phyloP scores from a whole-genome alignment of 1,139 yeast species.

The Saccharomyces uvarum region DNA sequence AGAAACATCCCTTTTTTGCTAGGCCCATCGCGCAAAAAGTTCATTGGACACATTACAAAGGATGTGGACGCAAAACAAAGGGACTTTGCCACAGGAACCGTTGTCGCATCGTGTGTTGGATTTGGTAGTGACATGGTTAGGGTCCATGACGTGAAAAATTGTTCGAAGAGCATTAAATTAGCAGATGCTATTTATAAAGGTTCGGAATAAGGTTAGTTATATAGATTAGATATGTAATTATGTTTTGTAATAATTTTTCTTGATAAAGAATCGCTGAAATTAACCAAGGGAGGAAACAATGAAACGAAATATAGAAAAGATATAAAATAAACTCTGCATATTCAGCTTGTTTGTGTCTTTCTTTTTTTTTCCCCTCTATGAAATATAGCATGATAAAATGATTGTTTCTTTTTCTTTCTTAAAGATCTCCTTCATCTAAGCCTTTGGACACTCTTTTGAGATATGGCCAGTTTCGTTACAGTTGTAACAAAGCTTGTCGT shows the following conservation, averaged over 20 bases:
- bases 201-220: constrained; percentile 4
- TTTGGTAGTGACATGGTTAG: constrained; percentile 76
- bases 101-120: constrained; percentile 66
- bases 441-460: constrained; percentile 66
- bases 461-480: constrained; percentile 89
- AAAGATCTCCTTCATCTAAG: neutral
- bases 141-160: constrained; percentile 75
- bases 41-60: constrained; percentile 64
- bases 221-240: neutral
- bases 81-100: constrained; percentile 68
- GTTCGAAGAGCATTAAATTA: constrained; percentile 53
- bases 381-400: constrained; percentile 2
- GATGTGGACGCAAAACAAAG: constrained; percentile 48
- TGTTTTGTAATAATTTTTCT: neutral
- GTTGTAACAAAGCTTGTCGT: constrained; percentile 66
- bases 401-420: neutral
- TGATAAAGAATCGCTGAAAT: neutral
- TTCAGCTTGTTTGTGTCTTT: neutral
- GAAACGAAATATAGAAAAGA: neutral
- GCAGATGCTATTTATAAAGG: constrained; percentile 64
- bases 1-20: constrained; percentile 52
- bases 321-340: neutral
- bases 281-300: neutral
- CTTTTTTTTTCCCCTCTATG: neutral
- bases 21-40: constrained; percentile 84